These are phyloP conservation scores for Psilocybe tampanensis DNA, from an alignment of 768 basidiomycete genomes.

Conservation along the genomic window DNA sequence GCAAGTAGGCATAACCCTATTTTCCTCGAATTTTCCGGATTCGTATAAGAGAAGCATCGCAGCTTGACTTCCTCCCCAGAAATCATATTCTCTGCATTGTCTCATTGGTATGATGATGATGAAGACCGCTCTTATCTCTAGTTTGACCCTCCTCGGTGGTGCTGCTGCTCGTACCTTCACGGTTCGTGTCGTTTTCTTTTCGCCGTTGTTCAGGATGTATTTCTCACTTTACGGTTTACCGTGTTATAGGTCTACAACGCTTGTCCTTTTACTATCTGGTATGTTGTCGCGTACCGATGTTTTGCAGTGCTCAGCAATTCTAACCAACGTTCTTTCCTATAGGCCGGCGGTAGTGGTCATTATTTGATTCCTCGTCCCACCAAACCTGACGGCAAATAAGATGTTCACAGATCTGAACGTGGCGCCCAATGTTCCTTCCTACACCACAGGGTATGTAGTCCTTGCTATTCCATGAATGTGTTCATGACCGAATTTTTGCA, in stretches of 20 bases:
- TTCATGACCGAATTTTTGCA: constrained; percentile 7
- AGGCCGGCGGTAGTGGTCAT: constrained; percentile 37
- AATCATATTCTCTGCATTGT: not conserved
- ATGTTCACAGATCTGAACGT: constrained; percentile 62
- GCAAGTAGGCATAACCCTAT: not conserved
- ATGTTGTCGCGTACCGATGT: constrained; percentile 11
- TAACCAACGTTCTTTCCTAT: constrained; percentile 7
- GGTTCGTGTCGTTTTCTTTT: constrained; percentile 22
- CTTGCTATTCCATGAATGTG: not conserved
- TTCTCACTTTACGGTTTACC: not conserved
- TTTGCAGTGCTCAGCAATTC: not conserved
- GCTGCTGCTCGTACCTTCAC: constrained; percentile 53
- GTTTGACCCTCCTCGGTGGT: not conserved
- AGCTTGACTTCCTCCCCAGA: not conserved
- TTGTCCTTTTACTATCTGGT: constrained; percentile 72
- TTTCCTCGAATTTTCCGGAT: not conserved
- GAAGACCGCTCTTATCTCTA: not conserved
- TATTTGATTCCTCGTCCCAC: not conserved
- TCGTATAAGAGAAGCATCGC: not conserved
- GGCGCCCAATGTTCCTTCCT: constrained; percentile 44
- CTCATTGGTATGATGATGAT: not conserved
- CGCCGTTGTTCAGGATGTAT: not conserved
- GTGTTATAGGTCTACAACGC: constrained; percentile 53
- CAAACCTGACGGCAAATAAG: constrained; percentile 29
- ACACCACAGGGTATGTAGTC: constrained; percentile 42